These are phyloP conservation scores for Anacardium occidentale DNA, from an alignment of 345 rosid genomes.

Conservation along the genomic window DNA sequence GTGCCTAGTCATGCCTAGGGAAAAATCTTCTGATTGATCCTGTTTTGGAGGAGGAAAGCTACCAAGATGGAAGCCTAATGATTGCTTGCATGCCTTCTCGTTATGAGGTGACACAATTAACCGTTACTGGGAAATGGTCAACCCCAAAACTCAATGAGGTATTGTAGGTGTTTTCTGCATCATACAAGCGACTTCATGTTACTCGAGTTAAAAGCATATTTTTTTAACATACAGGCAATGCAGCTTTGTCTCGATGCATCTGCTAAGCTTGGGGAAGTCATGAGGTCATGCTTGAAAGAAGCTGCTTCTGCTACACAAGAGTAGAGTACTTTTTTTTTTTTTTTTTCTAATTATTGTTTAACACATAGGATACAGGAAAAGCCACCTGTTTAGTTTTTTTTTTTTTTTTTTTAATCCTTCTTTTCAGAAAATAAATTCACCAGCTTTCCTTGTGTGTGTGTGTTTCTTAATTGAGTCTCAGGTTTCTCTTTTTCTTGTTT, in stretches of 20 bases:
- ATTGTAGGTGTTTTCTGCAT: conserved; percentile 12
- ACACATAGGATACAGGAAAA: background rate
- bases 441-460: too few relatives aligned
- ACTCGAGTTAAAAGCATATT: background rate
- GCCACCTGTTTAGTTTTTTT: background rate
- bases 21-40: conserved; percentile 81
- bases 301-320: conserved; percentile 53
- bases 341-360: background rate
- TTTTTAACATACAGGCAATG: conserved; percentile 64
- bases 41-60: conserved; percentile 75
- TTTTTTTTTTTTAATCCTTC: background rate
- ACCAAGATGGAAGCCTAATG: conserved; percentile 82
- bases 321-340: conserved; percentile 18
- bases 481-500: background rate
- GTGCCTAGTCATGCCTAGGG: conserved; percentile 67
- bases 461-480: background rate
- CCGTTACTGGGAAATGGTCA: conserved; percentile 84
- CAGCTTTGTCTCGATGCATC: conserved; percentile 90
- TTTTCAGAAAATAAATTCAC: background rate
- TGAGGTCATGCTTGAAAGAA: conserved; percentile 82
- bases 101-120: conserved; percentile 82
- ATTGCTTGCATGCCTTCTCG: conserved; percentile 89
- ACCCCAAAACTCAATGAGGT: conserved; percentile 80
- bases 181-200: too few relatives aligned
- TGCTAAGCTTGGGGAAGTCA: conserved; percentile 68